Percentiles rank a stretch among this genome's conserved stretches.
phyloP scores from a whole-genome alignment of 768 basidiomycete species.

The Lactarius hengduanensis region DNA sequence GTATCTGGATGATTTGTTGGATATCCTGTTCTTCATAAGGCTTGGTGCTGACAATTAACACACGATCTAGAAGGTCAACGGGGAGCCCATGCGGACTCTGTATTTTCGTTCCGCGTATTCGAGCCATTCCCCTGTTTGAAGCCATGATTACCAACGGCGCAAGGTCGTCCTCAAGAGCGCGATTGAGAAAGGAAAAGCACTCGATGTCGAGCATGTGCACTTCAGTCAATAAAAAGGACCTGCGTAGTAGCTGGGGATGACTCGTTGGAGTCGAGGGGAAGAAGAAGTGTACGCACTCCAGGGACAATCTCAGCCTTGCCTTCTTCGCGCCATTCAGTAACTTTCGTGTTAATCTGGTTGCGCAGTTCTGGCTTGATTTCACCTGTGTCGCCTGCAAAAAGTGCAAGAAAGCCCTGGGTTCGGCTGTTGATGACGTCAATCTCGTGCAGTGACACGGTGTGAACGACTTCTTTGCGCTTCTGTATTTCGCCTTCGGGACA shows the following conservation, averaged over 20 bases:
- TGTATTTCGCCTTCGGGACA: constrained; percentile 98
- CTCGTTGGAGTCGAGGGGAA: background rate
- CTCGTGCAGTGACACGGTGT: constrained; percentile 96
- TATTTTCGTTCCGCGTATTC: constrained; percentile 94
- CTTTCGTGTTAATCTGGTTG: constrained; percentile 95
- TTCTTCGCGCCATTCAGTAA: constrained; percentile 97
- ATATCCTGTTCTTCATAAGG: constrained; percentile 83
- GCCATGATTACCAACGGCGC: constrained; percentile 98
- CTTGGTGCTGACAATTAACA: constrained; percentile 92
- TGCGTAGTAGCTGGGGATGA: constrained; percentile 34
- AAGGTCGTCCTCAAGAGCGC: constrained; percentile 90
- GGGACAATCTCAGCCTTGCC: constrained; percentile 98
- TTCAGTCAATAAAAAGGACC: constrained; percentile 99
- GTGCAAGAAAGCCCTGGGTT: constrained; percentile 96
- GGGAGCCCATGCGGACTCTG: constrained; percentile 94
- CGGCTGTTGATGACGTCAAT: constrained; percentile 99
- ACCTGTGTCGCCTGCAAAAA: constrained; percentile 94
- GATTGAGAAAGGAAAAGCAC: constrained; percentile 97
- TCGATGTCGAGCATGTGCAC: constrained; percentile 99
- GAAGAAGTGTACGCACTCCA: constrained; percentile 57
- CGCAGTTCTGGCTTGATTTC: constrained; percentile 98
- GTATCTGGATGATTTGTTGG: constrained; percentile 87
- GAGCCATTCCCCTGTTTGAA: constrained; percentile 91
- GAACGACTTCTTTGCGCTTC: constrained; percentile 95
- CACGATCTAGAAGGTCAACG: constrained; percentile 90